A percentile compares a stretch with the other conserved stretches of the same genome.
These are phyloP conservation scores for Lactuca saligna DNA, from an alignment of 129 eudicot species.

Conservation along the genomic window DNA sequence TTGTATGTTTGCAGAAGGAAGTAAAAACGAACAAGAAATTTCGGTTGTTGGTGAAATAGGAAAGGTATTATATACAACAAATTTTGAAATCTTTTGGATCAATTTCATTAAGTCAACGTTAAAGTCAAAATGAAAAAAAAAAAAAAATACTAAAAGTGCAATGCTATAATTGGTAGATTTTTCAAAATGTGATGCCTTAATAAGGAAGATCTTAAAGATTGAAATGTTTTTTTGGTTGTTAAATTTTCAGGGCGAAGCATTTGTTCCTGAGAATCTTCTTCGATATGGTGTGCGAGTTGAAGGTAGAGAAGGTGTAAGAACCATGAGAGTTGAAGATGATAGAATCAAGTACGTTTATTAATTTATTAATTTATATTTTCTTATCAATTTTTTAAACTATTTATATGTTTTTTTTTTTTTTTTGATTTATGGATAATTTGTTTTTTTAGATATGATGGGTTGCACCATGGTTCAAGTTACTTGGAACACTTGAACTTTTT, in stretches of 20 bases:
- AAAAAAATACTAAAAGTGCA: neutral
- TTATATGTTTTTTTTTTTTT: neutral
- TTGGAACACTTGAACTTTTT: constrained; percentile 83
- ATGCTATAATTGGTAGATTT: no score
- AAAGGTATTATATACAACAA: constrained; percentile 50
- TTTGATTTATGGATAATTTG: no score
- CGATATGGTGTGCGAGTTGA: constrained; percentile 65
- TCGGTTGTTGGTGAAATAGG: constrained; percentile 84
- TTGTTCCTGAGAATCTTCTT: constrained; percentile 87
- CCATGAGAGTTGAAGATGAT: constrained; percentile 67
- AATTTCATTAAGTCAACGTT: neutral
- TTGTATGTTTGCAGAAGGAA: constrained; percentile 99
- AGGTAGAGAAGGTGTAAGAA: constrained; percentile 82
- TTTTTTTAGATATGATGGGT: constrained; percentile 69
- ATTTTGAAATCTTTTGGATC: neutral
- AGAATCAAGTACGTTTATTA: constrained; percentile 66
- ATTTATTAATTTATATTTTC: neutral
- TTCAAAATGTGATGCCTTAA: no score
- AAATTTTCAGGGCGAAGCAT: constrained; percentile 73
- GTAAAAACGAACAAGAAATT: constrained; percentile 98
- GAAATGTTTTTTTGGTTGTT: constrained; percentile 1
- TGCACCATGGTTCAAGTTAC: constrained; percentile 98
- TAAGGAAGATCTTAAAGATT: neutral
- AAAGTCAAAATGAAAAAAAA: neutral
- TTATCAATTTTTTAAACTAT: neutral